These are phyloP conservation scores for Daucus carota DNA, from an alignment of 129 eudicot genomes.

Conservation along the genomic window DH1_v3.0 NC_030384.2:18070501-18071000, in stretches of 20 bases:
- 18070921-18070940: constrained; percentile 78
- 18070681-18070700: neutral
- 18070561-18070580: neutral
- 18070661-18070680: neutral
- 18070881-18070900: constrained; percentile 87
- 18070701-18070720: constrained; percentile 30
- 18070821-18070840: constrained; percentile 30
- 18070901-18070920: constrained; percentile 70
- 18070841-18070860: constrained; percentile 22
- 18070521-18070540: constrained; percentile 33
- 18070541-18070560: neutral
- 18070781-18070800: constrained; percentile 22
- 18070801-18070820: constrained; percentile 39
- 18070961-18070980: constrained; percentile 97
- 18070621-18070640: neutral
- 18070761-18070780: constrained; percentile 29
- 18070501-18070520: constrained; percentile 22
- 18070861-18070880: constrained; percentile 32
- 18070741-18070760: constrained; percentile 82
- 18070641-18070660: neutral
- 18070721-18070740: constrained; percentile 76
- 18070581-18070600: neutral
- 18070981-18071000: constrained; percentile 93
- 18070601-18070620: neutral
- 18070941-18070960: constrained; percentile 87